Base-by-base conservation (phyloP, 306 rosid genomes). In the Luffa acutangula region DNA sequence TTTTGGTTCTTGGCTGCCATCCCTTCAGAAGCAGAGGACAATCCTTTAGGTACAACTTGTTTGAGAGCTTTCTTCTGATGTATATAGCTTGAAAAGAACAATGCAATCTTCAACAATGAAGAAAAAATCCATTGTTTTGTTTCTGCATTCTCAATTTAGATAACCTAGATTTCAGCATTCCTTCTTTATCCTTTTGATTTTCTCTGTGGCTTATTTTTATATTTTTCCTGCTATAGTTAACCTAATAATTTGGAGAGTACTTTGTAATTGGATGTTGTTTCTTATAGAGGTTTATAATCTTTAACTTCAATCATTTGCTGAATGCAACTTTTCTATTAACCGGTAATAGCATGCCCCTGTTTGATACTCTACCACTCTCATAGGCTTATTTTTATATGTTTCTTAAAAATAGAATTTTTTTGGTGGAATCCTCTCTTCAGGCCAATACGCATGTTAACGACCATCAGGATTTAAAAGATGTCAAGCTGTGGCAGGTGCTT, bases 401-500 rank as follows among this genome's bases (percentile, higher is more conserved):
- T 25, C 2, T 25, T 46, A 4, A 34, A 69, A 9, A 46, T 12
- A 45, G 9, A 46, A 2, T 46, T 48, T 46, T 72, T 46, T 72
- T 46, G 58, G 20, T 72, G 57, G 21, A 48, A 2, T 72, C 20
- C 48, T 25, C 14, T 42, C 62, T 82, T 36, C 81, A 95, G 98
- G 98, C 97, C 74, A 95, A 95, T 81, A 95, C 98, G 2, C 97
- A 95, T 78, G 93, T 95, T 56, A 91, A 95, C 9, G 97, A 90
- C 72, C 90, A 87, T 69, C 97, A 91, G 34, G 98, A 92, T 79
- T 86, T 90, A 74, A 95, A 90, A 84, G 98, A 94, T 81, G 98
- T 95, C 78, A 95, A 92, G 87, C 93, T 95, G 78, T 95, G 98
- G 98, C 98, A 95, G 96, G 98, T 95, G 87, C 80, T 72, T 49